These are phyloP conservation scores for Singerocomus rubriflavus DNA, from an alignment of 1,284 basidiomycete genomes.

Conservation along the genomic window DNA sequence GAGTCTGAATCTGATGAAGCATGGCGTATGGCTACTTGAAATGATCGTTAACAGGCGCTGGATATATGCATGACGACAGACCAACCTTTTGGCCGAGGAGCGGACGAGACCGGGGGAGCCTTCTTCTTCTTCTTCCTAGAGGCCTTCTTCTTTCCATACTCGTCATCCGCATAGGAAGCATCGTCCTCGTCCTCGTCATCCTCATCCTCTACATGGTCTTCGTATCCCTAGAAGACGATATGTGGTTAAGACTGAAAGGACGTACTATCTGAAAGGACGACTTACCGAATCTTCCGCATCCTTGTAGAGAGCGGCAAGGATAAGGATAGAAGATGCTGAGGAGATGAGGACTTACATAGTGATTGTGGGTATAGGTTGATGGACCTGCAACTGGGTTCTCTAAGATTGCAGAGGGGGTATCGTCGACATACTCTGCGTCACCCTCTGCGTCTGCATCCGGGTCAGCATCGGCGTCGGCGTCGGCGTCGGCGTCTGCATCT, in stretches of 20 bases:
- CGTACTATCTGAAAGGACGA: constrained; percentile 19
- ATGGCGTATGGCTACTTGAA: constrained; percentile 44
- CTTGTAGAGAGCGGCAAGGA: constrained; percentile 30
- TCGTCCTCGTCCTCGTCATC: constrained; percentile 60
- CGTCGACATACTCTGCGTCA: constrained; percentile 36
- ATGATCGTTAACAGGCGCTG: constrained; percentile 32
- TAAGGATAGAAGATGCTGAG: constrained; percentile 9
- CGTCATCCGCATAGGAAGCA: constrained; percentile 73
- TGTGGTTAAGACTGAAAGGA: constrained; percentile 23
- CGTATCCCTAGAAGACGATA: constrained; percentile 56
- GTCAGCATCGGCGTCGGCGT: constrained; percentile 37
- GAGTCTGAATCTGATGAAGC: constrained; percentile 75
- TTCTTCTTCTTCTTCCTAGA: constrained; percentile 64
- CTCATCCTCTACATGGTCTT: constrained; percentile 55
- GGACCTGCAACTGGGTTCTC: constrained; percentile 35
- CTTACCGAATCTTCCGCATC: constrained; percentile 69
- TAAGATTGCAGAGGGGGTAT: constrained; percentile 27
- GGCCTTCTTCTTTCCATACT: constrained; percentile 67
- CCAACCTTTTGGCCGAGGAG: constrained; percentile 57
- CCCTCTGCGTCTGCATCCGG: constrained; percentile 38
- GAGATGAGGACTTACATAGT: constrained; percentile 22
- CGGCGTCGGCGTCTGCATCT: too few relatives aligned
- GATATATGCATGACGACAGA: constrained; percentile 15
- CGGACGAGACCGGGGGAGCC: constrained; percentile 39
- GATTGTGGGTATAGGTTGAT: constrained; percentile 27